Conservation (phyloP, 352 stramenopile species). For the Phytophthora multivora region DNA sequence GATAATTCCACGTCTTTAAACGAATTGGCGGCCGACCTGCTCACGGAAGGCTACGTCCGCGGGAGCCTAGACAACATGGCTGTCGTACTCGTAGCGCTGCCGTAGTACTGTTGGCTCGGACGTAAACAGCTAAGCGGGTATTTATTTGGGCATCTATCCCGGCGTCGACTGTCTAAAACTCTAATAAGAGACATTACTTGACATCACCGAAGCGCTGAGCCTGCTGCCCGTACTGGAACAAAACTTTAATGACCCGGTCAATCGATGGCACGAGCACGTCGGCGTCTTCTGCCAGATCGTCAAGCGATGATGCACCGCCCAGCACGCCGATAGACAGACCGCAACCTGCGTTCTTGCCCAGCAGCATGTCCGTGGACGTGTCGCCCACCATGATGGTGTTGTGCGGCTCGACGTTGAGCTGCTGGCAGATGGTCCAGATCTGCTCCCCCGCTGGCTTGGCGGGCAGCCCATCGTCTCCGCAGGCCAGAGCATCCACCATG, state of each 20-base stretch:
- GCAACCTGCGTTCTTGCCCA: constrained; percentile 79
- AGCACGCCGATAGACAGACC: constrained; percentile 81
- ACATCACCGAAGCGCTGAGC: constrained; percentile 60
- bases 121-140: constrained; percentile 20
- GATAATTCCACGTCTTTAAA: constrained; percentile 50
- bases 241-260: constrained; percentile 75
- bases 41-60: constrained; percentile 93
- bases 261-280: constrained; percentile 86
- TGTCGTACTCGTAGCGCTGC: constrained; percentile 57
- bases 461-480: constrained; percentile 81
- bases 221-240: constrained; percentile 87
- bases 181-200: constrained; percentile 17
- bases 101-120: constrained; percentile 1
- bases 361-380: constrained; percentile 83
- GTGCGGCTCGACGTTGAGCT: constrained; percentile 75
- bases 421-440: constrained; percentile 85
- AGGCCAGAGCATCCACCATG: constrained; percentile 80
- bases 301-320: constrained; percentile 77
- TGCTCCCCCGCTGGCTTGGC: constrained; percentile 85
- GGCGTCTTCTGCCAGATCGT: constrained; percentile 81
- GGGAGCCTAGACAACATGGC: constrained; percentile 96
- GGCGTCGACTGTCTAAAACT: constrained; percentile 8
- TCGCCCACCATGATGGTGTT: constrained; percentile 91
- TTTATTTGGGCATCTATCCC: constrained; percentile 27
- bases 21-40: constrained; percentile 76